Evolutionary conservation across 768 basidiomycete species (phyloP), one percentile per base, ranked within the genome.

Genomic region (Lactifluus hygrophoroides): DNA sequence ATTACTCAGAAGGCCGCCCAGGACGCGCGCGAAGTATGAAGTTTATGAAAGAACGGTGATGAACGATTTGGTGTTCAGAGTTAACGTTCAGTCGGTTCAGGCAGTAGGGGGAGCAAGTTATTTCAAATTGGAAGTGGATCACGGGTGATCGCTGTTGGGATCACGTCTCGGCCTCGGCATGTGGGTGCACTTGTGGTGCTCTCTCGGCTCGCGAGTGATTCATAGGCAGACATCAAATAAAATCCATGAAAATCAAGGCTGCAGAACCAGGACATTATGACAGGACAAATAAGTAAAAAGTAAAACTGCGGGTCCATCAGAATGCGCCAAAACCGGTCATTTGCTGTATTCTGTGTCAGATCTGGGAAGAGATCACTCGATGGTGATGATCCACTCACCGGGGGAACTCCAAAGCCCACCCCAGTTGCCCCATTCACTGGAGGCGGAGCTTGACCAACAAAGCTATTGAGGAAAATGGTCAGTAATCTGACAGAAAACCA

Each of bases 361-460:
- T 47, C 9, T 21, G 43, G 30, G 34, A 16, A 32, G 6, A 45
- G 5, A 4, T 11, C 53, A 25, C 28, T 32, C 52, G 30, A 21
- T 4, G 6, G 9, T n/a, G 6, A 21, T n/a, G 34, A 23, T 43
- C n/a, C 8, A 76, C 84, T 70, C 66, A 85, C 86, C 60, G 86
- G 80, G 70, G 80, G 76, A 5, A 60, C 19, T 16, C 58, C 58
- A 70, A 88, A 80, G 40, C 84, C 75, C 51, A 75, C 66, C 19
- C 77, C 75, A 16, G 75, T 74, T 38, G 59, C 37, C 23, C 79
- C 86, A 65, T 88, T 88, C 75, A 83, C 79, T 60, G 72, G 67
- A 43, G 73, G 71, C 30, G 81, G 78, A 63, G 79, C 84, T 65
- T 86, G 84, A 45, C 80, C 77, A 55, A 77, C 74, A 71, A 79